phyloP scores from a whole-genome alignment of 2,329 filamentous ascomycete species.

The Microcera coccophila region DNA sequence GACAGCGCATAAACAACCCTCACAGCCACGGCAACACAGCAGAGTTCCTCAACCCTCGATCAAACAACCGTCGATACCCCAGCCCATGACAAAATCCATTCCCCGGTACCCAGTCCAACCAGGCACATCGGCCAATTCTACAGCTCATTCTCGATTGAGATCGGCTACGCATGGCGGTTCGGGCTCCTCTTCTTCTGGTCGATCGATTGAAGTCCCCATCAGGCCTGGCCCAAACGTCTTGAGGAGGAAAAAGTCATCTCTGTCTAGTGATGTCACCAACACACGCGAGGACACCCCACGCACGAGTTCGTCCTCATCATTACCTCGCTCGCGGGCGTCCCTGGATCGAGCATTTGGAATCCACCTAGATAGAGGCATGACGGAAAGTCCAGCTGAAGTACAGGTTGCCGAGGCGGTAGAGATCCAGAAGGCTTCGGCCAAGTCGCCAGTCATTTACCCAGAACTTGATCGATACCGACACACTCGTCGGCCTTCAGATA shows the following conservation, averaged over 20 bases:
- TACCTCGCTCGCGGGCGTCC: constrained; percentile 36
- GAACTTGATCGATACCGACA: constrained; percentile 60
- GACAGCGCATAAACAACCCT: constrained; percentile 13
- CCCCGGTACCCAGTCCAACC: constrained; percentile 43
- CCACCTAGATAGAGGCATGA: constrained; percentile 41
- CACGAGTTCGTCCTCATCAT: constrained; percentile 42
- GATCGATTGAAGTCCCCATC: constrained; percentile 30
- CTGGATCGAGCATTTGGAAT: constrained; percentile 33
- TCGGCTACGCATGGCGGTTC: constrained; percentile 32
- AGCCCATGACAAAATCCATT: constrained; percentile 16
- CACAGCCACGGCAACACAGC: constrained; percentile 16
- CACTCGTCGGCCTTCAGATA: constrained; percentile 36
- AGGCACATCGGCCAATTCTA: constrained; percentile 37
- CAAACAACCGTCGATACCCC: constrained; percentile 25
- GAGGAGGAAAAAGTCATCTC: constrained; percentile 48
- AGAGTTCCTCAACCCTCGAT: constrained; percentile 22
- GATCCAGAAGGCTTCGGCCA: constrained; percentile 33
- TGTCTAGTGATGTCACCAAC: constrained; percentile 37
- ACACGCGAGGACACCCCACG: constrained; percentile 35
- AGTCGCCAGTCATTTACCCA: constrained; percentile 50
- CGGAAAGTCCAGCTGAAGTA: constrained; percentile 44
- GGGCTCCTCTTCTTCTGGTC: constrained; percentile 33
- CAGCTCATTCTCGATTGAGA: constrained; percentile 30
- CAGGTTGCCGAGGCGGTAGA: constrained; percentile 41
- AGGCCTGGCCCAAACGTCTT: constrained; percentile 42